Evolutionary conservation across 768 basidiomycete genomes (phyloP).

Genomic region (Lepiota brunneoincarnata): DNA sequence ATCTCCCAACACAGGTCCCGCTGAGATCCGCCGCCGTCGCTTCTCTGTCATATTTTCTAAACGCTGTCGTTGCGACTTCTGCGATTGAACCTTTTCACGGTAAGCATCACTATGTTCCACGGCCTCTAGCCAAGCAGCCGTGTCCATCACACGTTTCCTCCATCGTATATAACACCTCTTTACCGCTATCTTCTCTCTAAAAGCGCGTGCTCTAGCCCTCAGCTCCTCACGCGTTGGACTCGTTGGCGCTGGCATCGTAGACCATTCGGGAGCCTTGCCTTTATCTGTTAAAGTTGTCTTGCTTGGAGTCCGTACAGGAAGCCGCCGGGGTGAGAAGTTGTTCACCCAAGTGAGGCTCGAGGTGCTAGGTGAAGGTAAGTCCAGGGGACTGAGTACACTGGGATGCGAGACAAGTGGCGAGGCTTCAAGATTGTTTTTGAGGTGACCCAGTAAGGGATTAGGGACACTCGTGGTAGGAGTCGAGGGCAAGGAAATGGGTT

Average conservation of each 20-base stretch:
- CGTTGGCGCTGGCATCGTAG: constrained; percentile 27
- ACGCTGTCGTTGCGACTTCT: constrained; percentile 15
- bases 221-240: constrained; percentile 27
- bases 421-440: constrained; percentile 26
- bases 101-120: constrained; percentile 60
- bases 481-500: constrained; percentile 45
- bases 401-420: constrained; percentile 10
- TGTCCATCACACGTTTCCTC: constrained; percentile 42
- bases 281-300: constrained; percentile 20
- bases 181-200: constrained; percentile 38
- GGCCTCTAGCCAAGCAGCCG: constrained; percentile 60
- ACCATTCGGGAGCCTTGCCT: constrained; percentile 27
- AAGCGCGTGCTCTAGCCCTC: constrained; percentile 39
- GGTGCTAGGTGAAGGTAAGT: constrained; percentile 29
- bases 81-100: constrained; percentile 41
- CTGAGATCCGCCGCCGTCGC: neutral
- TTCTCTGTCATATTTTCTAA: constrained; percentile 3
- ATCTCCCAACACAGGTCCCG: constrained; percentile 1
- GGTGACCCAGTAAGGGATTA: constrained; percentile 30
- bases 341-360: constrained; percentile 20
- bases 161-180: constrained; percentile 43
- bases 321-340: constrained; percentile 25
- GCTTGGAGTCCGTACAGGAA: constrained; percentile 12
- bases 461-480: constrained; percentile 37
- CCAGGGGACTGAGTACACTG: constrained; percentile 40